A percentile compares a stretch with the other conserved stretches of the same genome.
phyloP scores from a whole-genome alignment of 208 protist genomes.

The Angomonas deanei region DNA sequence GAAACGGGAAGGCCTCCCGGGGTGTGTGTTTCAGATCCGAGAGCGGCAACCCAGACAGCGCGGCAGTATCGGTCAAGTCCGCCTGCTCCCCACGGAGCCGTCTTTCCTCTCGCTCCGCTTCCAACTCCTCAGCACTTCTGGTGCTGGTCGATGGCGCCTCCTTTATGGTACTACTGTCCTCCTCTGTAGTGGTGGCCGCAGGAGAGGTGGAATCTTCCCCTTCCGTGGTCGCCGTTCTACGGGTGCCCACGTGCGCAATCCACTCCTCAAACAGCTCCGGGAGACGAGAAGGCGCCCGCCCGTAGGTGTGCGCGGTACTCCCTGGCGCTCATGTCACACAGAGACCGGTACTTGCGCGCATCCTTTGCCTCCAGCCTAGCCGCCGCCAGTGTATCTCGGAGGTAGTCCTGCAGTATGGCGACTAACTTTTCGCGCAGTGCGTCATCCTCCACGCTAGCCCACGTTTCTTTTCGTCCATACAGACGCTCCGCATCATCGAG shows the following conservation, averaged over 20 bases:
- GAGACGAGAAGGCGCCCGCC: slow-evolving; percentile 37
- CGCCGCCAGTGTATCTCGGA: slow-evolving; percentile 62
- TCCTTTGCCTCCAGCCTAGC: slow-evolving; percentile 52
- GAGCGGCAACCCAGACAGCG: slow-evolving; percentile 38
- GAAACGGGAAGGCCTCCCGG: slow-evolving; percentile 76
- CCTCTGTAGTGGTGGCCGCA: too few relatives aligned
- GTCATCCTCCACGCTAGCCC: slow-evolving; percentile 51
- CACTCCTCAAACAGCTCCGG: slow-evolving; percentile 38
- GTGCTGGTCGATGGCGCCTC: background rate
- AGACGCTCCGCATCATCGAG: slow-evolving; percentile 87
- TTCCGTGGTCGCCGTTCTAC: background rate
- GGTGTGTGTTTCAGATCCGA: slow-evolving; percentile 12
- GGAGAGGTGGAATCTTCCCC: background rate
- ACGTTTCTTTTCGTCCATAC: slow-evolving; percentile 83
- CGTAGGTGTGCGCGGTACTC: slow-evolving; percentile 63
- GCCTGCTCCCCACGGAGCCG: slow-evolving; percentile 46
- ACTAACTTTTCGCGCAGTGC: slow-evolving; percentile 69
- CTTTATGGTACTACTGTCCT: slow-evolving; percentile 3
- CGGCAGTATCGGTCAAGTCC: slow-evolving; percentile 46
- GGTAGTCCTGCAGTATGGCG: slow-evolving; percentile 72
- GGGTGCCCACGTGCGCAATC: slow-evolving; percentile 10
- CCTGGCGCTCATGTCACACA: slow-evolving; percentile 42
- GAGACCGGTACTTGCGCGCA: slow-evolving; percentile 55
- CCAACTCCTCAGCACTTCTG: background rate
- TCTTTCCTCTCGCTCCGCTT: slow-evolving; percentile 29